phyloP scores from a whole-genome alignment of 2,329 filamentous ascomycete species.

The Aspergillus carbonarius region DNA sequence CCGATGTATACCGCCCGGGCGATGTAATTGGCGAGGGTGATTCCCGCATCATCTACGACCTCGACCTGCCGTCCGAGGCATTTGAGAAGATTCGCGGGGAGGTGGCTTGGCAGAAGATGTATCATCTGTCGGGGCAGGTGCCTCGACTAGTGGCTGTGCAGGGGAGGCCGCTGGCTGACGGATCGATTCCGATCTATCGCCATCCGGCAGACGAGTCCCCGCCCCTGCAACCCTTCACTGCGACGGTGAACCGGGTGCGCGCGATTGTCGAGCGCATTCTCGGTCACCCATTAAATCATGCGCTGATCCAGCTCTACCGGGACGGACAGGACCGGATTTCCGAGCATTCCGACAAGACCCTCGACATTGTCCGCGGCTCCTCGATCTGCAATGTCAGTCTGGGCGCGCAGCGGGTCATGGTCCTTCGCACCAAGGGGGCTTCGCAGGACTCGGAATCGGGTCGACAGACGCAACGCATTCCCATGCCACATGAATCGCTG shows the following conservation, averaged over 20 bases:
- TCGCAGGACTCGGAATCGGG: conserved; percentile 32
- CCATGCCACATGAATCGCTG: conserved; percentile 83
- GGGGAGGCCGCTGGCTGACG: conserved; percentile 66
- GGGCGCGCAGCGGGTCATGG: conserved; percentile 89
- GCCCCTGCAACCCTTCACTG: conserved; percentile 71
- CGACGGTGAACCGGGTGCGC: conserved; percentile 68
- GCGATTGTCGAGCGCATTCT: conserved; percentile 67
- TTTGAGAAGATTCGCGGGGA: conserved; percentile 73
- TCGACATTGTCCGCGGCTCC: conserved; percentile 79
- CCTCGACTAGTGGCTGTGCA: conserved; percentile 90
- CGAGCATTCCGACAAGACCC: conserved; percentile 94
- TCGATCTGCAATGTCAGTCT: conserved; percentile 91
- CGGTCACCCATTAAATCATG: conserved; percentile 84
- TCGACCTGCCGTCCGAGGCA: conserved; percentile 61
- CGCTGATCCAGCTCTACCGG: conserved; percentile 90
- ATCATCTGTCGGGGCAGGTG: conserved; percentile 85
- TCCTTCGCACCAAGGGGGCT: conserved; percentile 67
- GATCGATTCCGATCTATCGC: conserved; percentile 80
- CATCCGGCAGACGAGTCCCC: conserved; percentile 89
- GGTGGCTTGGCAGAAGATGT: conserved; percentile 87
- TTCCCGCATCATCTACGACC: conserved; percentile 68
- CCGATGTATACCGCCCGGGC: conserved; percentile 44
- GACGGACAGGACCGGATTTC: conserved; percentile 86
- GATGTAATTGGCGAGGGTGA: conserved; percentile 75
- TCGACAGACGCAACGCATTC: conserved; percentile 65